Base-by-base conservation (phyloP, 179 eudicot genomes). In the Sideroxylon spinosum region DNA sequence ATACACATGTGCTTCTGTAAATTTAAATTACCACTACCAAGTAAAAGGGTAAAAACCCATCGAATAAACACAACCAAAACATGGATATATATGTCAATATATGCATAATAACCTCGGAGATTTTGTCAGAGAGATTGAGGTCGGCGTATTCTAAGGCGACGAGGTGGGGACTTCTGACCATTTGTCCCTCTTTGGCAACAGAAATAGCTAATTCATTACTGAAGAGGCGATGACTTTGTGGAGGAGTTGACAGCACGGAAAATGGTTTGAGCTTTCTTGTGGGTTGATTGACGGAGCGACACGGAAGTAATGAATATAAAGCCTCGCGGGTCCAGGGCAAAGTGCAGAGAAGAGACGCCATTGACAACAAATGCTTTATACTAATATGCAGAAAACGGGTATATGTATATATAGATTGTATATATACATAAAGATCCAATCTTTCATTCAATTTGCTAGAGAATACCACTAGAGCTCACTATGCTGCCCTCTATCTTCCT, bases 131-230 rank as follows among this genome's bases (percentile, higher is more conserved):
- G 66, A 90, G 87, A 73, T 90, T 87, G 71, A 90, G 90, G 25
- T 89, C 90, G 65, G 93, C 85, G 67, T 89, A 90, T 80, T 90
- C 93, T 53, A 86, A 52, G 71, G 91, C 88, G 75, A 90, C 88
- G 26, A 90, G 86, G 13, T 78, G 75, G 32, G 91, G 88, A 84
- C 89, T 88, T 17, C 82, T 64, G 48, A 81, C 8, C 4, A 12
- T 63, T 20, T 28, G 73, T 11, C 73, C 60, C 65, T 77, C 63
- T 52, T 17, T 8, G 1, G 73, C 46, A 29, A 65, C 50, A 52
- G 67, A 77, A 37, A 57, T 55, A 57, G 25, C 66, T 6, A 50
- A 25, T 48, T 26, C 44, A 25, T 65, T 10, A 7, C 74, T 13
- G 80, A 23, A 32, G 10, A 12, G 14, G 74, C 80, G 61, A 23